phyloP scores from a whole-genome alignment of 2,329 filamentous ascomycete species.

The Cucurbitaria berberidis region DNA sequence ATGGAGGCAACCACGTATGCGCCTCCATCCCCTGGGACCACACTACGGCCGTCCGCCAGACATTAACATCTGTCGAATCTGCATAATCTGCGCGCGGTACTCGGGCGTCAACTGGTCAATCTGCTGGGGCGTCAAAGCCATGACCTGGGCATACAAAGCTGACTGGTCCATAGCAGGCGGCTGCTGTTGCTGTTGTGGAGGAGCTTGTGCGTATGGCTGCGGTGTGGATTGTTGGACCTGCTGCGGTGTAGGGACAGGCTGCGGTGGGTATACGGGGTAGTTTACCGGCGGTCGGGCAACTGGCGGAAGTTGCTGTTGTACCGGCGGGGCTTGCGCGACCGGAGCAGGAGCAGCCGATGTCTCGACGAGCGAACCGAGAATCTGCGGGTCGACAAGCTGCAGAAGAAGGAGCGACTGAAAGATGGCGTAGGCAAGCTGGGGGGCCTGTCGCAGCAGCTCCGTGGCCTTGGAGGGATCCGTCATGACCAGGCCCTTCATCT shows the following conservation, averaged over 20 bases:
- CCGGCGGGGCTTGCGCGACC: slow-evolving; percentile 46
- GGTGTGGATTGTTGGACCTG: slow-evolving; percentile 47
- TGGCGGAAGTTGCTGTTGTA: slow-evolving; percentile 44
- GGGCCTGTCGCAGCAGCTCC: slow-evolving; percentile 84
- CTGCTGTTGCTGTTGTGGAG: slow-evolving; percentile 34
- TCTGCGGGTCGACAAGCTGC: slow-evolving; percentile 85
- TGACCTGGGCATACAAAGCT: slow-evolving; percentile 78
- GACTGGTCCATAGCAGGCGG: slow-evolving; percentile 58
- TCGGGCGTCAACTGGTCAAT: slow-evolving; percentile 79
- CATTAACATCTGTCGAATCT: slow-evolving; percentile 70
- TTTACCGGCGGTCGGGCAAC: slow-evolving; percentile 38
- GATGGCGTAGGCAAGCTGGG: slow-evolving; percentile 91
- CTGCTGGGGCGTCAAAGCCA: slow-evolving; percentile 78
- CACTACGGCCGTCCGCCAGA: slow-evolving; percentile 25
- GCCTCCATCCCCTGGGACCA: not conserved
- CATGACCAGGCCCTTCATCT: slow-evolving; percentile 91
- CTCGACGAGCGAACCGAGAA: slow-evolving; percentile 82
- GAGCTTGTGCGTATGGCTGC: slow-evolving; percentile 54
- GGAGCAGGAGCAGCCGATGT: slow-evolving; percentile 41
- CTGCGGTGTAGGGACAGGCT: slow-evolving; percentile 60
- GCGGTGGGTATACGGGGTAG: slow-evolving; percentile 50
- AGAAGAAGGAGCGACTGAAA: slow-evolving; percentile 94
- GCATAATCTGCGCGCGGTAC: slow-evolving; percentile 79
- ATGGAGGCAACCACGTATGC: not conserved
- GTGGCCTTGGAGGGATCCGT: slow-evolving; percentile 82